Base-by-base conservation (phyloP, 2,329 filamentous ascomycete species). In the Thermothelomyces thermophilus region DNA sequence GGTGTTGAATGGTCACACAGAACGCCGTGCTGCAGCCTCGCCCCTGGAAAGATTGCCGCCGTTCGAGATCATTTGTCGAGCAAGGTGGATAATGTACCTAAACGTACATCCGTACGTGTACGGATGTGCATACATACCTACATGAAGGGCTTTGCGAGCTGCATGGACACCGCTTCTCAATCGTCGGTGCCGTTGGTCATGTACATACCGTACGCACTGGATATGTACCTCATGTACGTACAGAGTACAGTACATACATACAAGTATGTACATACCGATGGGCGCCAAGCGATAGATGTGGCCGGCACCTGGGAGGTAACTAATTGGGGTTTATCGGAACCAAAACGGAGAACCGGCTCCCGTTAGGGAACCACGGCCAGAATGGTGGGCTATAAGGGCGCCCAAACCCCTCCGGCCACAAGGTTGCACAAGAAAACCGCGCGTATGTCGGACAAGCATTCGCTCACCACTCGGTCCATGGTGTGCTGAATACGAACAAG, bases 371-470 rank as follows among this genome's bases (percentile, higher is more conserved):
- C n/a, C n/a, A n/a, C n/a, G n/a, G n/a, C n/a, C n/a, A n/a, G n/a
- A n/a, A n/a, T n/a, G n/a, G n/a, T n/a, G n/a, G n/a, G n/a, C n/a
- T n/a, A n/a, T n/a, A n/a, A n/a, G n/a, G n/a, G n/a, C n/a, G n/a
- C n/a, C n/a, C n/a, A n/a, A n/a, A n/a, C n/a, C n/a, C n/a, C n/a
- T n/a, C n/a, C n/a, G n/a, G n/a, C n/a, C n/a, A n/a, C n/a, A n/a
- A n/a, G n/a, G n/a, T 60, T 11, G 51, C 20, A 60, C 57, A 57
- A 57, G 44, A 52, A 28, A 40, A 57, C 51, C 52, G 59, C 46
- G 46, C 52, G 50, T 54, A 56, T 56, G 53, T 53, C 58, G 53
- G 53, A 46, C 55, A 43, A 50, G 26, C 20, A 20, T 14, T 34
- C 20, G 30, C 16, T 8, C 33, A 28, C 20, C 5, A n/a, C 22